Percentiles rank a stretch among this genome's conserved stretches.
These are phyloP conservation scores for Cryptococcus jaspeensis DNA, from an alignment of 1,284 basidiomycete genomes.

Conservation along the genomic window DNA sequence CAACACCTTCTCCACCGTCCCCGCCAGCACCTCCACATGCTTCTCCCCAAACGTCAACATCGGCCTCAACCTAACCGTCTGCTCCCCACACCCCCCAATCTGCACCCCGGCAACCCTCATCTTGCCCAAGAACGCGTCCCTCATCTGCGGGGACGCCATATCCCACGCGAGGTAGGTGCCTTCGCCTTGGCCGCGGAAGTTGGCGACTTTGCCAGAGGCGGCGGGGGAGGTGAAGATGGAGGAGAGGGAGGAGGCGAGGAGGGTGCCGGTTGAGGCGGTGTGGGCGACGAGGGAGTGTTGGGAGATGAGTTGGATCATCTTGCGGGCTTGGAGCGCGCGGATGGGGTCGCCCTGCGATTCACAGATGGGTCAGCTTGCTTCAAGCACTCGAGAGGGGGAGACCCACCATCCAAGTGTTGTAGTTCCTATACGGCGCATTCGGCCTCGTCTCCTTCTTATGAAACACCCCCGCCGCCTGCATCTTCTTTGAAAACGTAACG, in stretches of 20 bases:
- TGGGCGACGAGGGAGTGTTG: constrained; percentile 27
- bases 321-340: constrained; percentile 56
- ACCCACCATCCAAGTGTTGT: constrained; percentile 46
- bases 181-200: constrained; percentile 54
- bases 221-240: constrained; percentile 16
- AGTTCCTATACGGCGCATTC: constrained; percentile 55
- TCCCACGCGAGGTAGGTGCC: constrained; percentile 59
- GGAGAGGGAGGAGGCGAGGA: constrained; percentile 20
- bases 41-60: constrained; percentile 55
- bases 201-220: constrained; percentile 35
- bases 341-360: constrained; percentile 51
- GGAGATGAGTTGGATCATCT: constrained; percentile 54
- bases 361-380: too few relatives aligned
- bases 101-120: constrained; percentile 44
- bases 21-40: constrained; percentile 51
- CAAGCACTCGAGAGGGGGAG: constrained; percentile 4
- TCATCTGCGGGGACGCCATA: constrained; percentile 39
- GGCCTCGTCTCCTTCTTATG: constrained; percentile 56
- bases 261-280: constrained; percentile 20
- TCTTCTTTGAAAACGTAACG: constrained; percentile 58
- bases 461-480: constrained; percentile 56
- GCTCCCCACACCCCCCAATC: constrained; percentile 51
- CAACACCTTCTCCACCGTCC: constrained; percentile 20
- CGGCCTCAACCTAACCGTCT: constrained; percentile 54
- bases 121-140: constrained; percentile 53